Conservation (phyloP, 2,329 filamentous ascomycete species). For the Sporothrix globosa region DNA sequence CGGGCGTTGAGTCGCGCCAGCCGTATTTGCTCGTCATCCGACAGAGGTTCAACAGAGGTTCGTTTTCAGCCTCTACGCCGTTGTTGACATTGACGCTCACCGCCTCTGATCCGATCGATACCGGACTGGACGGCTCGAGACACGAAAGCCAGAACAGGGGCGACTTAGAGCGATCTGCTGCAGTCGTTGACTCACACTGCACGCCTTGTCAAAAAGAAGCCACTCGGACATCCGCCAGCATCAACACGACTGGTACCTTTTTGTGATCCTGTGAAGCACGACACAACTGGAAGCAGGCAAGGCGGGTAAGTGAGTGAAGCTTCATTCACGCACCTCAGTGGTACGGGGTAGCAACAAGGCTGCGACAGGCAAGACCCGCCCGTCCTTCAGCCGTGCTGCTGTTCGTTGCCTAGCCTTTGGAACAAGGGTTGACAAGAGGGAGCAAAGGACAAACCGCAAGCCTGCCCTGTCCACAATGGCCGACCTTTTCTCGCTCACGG, state of each 20-base stretch:
- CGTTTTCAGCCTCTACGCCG: not conserved
- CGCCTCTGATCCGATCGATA: too few species aligned
- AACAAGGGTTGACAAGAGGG: too few species aligned
- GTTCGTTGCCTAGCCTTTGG: conserved; percentile 14
- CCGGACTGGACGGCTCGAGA: too few species aligned
- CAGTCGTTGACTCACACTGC: not conserved
- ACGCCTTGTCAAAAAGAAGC: not conserved
- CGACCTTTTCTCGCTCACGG: conserved; percentile 38
- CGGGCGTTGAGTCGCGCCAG: not conserved
- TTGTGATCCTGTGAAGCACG: conserved; percentile 1
- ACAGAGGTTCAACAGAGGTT: not conserved
- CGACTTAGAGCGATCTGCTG: too few species aligned
- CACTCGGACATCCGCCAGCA: not conserved
- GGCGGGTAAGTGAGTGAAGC: not conserved
- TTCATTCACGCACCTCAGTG: not conserved
- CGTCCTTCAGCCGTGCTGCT: not conserved
- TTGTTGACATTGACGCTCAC: not conserved
- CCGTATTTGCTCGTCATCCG: conserved; percentile 11
- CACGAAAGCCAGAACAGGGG: not conserved
- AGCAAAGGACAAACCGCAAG: too few species aligned
- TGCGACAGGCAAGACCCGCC: not conserved
- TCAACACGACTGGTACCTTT: not conserved
- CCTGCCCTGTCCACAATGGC: not conserved
- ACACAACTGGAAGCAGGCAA: too few species aligned
- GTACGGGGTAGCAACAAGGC: conserved; percentile 2